Percentiles rank a stretch among this genome's conserved stretches.
Conservation (phyloP, 139 green algal species). For the Edaphochlamys debaryana region DNA sequence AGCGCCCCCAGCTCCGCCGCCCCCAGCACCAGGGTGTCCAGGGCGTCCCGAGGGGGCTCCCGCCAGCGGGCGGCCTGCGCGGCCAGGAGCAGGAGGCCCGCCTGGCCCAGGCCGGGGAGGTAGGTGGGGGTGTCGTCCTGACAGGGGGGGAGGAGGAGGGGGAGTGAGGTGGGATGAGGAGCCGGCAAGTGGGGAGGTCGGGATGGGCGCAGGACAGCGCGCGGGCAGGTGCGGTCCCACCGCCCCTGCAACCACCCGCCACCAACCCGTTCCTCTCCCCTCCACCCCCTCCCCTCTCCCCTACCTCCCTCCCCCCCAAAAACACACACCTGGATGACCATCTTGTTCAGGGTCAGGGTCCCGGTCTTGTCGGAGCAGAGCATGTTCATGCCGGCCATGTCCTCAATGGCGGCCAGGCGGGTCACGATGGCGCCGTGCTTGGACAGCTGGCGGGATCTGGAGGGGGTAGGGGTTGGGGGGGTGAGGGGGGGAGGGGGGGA, state of each 20-base stretch:
- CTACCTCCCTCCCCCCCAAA: too few species aligned
- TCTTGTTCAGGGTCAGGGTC: slow-evolving; percentile 93
- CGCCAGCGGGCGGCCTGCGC: slow-evolving; percentile 87
- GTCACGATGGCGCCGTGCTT: slow-evolving; percentile 84
- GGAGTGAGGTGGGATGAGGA: background rate
- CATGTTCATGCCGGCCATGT: slow-evolving; percentile 94
- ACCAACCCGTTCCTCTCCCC: too few species aligned
- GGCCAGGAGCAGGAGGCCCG: slow-evolving; percentile 61
- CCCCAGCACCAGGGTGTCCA: slow-evolving; percentile 86
- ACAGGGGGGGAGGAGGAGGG: background rate
- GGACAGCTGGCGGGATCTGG: slow-evolving; percentile 72
- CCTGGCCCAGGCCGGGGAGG: slow-evolving; percentile 48
- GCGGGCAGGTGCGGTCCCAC: too few species aligned
- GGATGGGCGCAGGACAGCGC: too few species aligned
- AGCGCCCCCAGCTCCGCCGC: slow-evolving; percentile 62
- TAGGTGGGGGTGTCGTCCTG: slow-evolving; percentile 78
- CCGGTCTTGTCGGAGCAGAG: slow-evolving; percentile 92
- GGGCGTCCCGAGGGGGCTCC: slow-evolving; percentile 87
- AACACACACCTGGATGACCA: slow-evolving; percentile 84
- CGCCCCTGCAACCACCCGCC: too few species aligned
- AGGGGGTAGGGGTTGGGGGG: too few species aligned
- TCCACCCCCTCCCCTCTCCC: too few species aligned
- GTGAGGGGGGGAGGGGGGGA: too few species aligned
- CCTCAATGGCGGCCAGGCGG: slow-evolving; percentile 86
- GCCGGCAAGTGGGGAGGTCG: too few species aligned